A percentile compares a stretch with the other conserved stretches of the same genome.
phyloP scores from a whole-genome alignment of 2,329 filamentous ascomycete species.

The Verticillium dahliae region DNA sequence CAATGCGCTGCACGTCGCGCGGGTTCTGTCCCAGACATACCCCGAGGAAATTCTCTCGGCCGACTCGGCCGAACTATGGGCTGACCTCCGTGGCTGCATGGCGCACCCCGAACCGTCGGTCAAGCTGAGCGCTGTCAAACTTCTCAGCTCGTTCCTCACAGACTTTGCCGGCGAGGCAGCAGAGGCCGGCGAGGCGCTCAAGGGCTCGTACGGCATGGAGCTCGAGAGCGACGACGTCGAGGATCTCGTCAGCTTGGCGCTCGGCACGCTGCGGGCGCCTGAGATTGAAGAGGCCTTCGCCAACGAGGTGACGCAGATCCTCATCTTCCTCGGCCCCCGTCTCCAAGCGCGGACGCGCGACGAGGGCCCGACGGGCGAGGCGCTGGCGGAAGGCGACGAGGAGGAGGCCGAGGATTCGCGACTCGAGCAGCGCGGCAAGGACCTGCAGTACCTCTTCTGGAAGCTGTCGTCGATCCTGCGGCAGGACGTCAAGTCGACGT shows the following conservation, averaged over 20 bases:
- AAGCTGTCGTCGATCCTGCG: conserved; percentile 74
- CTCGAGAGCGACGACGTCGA: conserved; percentile 59
- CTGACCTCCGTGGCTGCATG: conserved; percentile 58
- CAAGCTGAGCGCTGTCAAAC: conserved; percentile 67
- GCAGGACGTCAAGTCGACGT: conserved; percentile 61
- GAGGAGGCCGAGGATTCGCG: conserved; percentile 25
- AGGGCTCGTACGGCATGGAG: conserved; percentile 64
- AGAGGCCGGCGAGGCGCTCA: conserved; percentile 52
- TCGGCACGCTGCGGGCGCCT: conserved; percentile 52
- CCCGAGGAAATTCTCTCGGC: conserved; percentile 57
- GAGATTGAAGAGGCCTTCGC: conserved; percentile 68
- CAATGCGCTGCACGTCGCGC: conserved; percentile 63
- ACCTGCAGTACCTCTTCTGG: conserved; percentile 68
- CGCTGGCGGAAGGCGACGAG: conserved; percentile 33
- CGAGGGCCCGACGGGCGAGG: conserved; percentile 29
- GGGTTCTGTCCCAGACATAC: conserved; percentile 60
- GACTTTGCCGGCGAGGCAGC: conserved; percentile 63
- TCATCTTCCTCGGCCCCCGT: conserved; percentile 70
- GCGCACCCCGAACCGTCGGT: conserved; percentile 67
- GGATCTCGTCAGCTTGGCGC: conserved; percentile 44
- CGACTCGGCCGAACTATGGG: conserved; percentile 63
- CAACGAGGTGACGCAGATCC: conserved; percentile 69
- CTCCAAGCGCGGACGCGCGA: conserved; percentile 25
- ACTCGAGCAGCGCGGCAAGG: conserved; percentile 19
- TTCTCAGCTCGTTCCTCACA: conserved; percentile 71